A percentile compares a stretch with the other conserved stretches of the same genome.
Evolutionary conservation across 192 early-diverging fungal species (phyloP).

Genomic region (Rhizophagus clarus): DNA sequence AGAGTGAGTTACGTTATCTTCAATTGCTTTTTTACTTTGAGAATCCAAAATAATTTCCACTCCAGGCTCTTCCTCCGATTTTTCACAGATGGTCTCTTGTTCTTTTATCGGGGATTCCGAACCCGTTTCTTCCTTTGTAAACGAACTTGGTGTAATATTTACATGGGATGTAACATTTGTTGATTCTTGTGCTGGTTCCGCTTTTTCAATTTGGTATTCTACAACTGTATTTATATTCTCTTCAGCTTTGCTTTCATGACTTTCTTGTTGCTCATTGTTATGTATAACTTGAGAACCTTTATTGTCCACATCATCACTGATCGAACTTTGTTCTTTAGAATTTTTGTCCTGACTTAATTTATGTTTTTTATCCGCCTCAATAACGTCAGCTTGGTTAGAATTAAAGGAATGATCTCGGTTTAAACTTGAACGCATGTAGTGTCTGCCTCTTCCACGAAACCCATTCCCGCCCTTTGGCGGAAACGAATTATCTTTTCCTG

Average conservation of each 20-base stretch:
- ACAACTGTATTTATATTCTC: neutral
- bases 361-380: neutral
- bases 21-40: neutral
- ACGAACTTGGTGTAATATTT: neutral
- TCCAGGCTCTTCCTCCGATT: slow-evolving; percentile 9
- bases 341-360: neutral
- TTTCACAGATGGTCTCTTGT: neutral
- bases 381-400: neutral
- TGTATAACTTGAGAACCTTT: neutral
- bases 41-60: slow-evolving; percentile 27
- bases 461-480: neutral
- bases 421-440: neutral
- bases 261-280: neutral
- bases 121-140: neutral
- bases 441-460: neutral
- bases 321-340: neutral
- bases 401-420: neutral
- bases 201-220: neutral
- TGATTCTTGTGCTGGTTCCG: neutral
- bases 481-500: neutral
- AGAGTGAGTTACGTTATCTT: neutral
- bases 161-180: neutral
- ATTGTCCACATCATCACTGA: neutral
- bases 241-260: neutral
- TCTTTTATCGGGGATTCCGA: neutral